These are phyloP conservation scores for Leishmania mexicana DNA, from an alignment of 208 protist genomes.

Conservation along the genomic window DNA sequence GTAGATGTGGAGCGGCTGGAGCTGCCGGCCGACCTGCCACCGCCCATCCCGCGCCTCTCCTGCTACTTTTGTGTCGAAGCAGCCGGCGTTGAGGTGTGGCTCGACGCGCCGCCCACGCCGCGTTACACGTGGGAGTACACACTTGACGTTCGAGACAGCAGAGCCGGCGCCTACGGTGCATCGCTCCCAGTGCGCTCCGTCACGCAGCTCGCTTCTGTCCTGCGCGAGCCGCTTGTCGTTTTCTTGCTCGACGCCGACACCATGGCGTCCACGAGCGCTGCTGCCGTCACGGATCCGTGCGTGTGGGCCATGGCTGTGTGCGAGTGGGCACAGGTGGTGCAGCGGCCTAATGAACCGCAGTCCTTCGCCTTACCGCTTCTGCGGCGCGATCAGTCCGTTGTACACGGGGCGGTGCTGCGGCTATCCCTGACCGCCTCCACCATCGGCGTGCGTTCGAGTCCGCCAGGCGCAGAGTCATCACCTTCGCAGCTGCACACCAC, in stretches of 20 bases:
- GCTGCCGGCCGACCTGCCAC: slow-evolving; percentile 49
- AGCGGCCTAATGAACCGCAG: slow-evolving; percentile 41
- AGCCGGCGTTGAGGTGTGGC: slow-evolving; percentile 57
- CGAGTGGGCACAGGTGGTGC: slow-evolving; percentile 67
- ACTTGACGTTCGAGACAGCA: slow-evolving; percentile 23
- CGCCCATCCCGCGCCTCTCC: slow-evolving; percentile 67
- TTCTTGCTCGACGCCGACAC: slow-evolving; percentile 82
- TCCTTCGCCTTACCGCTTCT: slow-evolving; percentile 61
- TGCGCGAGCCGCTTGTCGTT: slow-evolving; percentile 78
- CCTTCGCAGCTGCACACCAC: background rate
- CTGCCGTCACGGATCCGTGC: slow-evolving; percentile 9
- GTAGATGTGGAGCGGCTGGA: slow-evolving; percentile 70
- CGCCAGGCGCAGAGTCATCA: background rate
- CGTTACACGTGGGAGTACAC: slow-evolving; percentile 71
- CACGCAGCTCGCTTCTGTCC: slow-evolving; percentile 43
- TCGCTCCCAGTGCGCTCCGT: slow-evolving; percentile 47
- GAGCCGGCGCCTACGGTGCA: slow-evolving; percentile 27
- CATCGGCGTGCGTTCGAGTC: background rate
- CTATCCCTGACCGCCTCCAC: slow-evolving; percentile 57
- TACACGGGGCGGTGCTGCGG: slow-evolving; percentile 53
- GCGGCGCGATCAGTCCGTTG: slow-evolving; percentile 36
- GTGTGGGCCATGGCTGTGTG: slow-evolving; percentile 81
- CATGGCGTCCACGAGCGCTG: slow-evolving; percentile 7
- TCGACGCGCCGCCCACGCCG: slow-evolving; percentile 62
- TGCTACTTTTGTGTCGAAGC: slow-evolving; percentile 72